Evolutionary conservation across 2,329 filamentous ascomycete species (phyloP), one percentile per base, ranked within the genome.

Genomic region (Dothideomycetidae sp.): DNA sequence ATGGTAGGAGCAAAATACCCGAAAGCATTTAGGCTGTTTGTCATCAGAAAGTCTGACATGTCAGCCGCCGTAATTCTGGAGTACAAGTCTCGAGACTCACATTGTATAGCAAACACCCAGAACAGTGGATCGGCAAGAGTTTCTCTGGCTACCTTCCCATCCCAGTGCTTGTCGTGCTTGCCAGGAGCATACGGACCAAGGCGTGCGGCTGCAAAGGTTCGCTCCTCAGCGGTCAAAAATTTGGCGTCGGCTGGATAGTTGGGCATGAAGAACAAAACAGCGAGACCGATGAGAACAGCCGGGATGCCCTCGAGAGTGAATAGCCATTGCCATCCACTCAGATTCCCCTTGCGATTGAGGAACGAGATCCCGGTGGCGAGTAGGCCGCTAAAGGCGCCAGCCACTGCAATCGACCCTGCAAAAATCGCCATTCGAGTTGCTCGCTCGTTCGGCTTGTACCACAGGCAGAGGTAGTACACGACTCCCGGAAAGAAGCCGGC

Each of bases 341-440:
- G 50, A 2, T 55, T 56, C 3, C 49, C 54, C 7, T 50, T 46
- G 5, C 56, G 54, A 42, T 59, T 56, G 42, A 60, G 56, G 35
- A 64, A 56, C 0, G 60, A 61, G 0, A 66, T 56, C 0, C 58
- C 68, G 39, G 68, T 74, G 2, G 72, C 73, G 48, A 63, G 64
- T 5, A 67, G 60, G 2, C 69, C 69, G 3, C 68, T 67, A 46
- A 73, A 71, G 0, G 66, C 67, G 21, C 56, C 65, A 45, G 54
- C 69, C 46, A 62, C 66, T 53, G 70, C 71, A n/a, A 54, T 74
- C 57, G 60, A 73, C 52, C 49, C 68, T 34, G 70, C 54, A 48
- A 66, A 61, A 42, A 68, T 62, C 0, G 69, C 67, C 49, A 80
- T 68, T 5, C 73, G 69, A 49, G 73, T 66, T 2, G 65, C 68